Base-by-base conservation (phyloP, 768 basidiomycete genomes). In the Lactarius tabidus region DNA sequence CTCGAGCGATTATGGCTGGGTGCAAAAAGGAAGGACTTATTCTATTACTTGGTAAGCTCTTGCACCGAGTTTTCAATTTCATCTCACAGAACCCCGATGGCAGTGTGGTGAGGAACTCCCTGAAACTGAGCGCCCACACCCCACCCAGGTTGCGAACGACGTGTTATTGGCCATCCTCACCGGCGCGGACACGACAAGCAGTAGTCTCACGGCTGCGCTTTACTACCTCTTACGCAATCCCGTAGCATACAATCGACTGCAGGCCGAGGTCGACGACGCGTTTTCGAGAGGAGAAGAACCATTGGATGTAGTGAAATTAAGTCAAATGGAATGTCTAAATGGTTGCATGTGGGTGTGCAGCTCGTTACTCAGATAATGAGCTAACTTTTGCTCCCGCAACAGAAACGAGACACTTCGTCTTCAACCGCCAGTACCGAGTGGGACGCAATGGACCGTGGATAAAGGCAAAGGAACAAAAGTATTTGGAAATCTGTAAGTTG, bases 11-110 rank as follows among this genome's bases (percentile, higher is more conserved):
- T 54, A n/a, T 18, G 41, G 60, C 58, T 43, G 41, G 36, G 54
- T 12, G 28, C 60, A 26, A 33, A 57, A 26, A 51, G 52, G 20
- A 76, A 75, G 48, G 78, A 79, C 60, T 68, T 80, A 2, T 80
- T 78, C 67, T 73, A 77, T 65, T 72, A 80, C 67, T 64, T 80
- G 51, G 79, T 80, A 69, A 6, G 70, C 36, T 33, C 53, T 18
- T 8, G 29, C 8, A n/a, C 29, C 53, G 2, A 18, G 10, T 29
- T 51, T 15, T 51, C 2, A 5, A 3, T 12, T 23, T 48, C 45
- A 6, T 26, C 12, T 48, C 45, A 48, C 23, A 48, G 45, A 48
- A 48, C 23, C n/a, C 12, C 23, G 45, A 26, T 10, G 45, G 26
- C 23, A 48, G 45, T 23, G 23, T 26, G 45, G 23, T 12, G 23